phyloP scores from a whole-genome alignment of 345 rosid genomes.

The Crucihimalaya himalaica region DNA sequence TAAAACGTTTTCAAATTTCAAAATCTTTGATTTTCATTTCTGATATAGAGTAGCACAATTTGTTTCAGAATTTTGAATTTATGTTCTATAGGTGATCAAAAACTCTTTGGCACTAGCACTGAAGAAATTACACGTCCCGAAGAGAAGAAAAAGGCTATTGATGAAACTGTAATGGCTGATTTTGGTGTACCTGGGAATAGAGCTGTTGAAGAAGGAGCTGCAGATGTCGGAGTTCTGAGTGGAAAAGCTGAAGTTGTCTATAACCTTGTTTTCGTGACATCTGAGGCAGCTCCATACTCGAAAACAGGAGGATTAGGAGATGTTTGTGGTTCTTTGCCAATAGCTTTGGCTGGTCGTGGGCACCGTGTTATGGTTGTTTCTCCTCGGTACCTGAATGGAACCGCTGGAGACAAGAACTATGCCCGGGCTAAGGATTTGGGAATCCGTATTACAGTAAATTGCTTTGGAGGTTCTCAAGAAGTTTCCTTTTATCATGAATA shows the following conservation, averaged over 20 bases:
- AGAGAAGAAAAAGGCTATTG: background rate
- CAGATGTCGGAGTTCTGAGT: conserved; percentile 39
- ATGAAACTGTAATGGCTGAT: conserved; percentile 31
- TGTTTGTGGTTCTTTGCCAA: conserved; percentile 95
- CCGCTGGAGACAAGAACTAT: conserved; percentile 54
- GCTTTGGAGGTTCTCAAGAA: conserved; percentile 82
- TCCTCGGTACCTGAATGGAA: conserved; percentile 74
- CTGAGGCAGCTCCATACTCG: conserved; percentile 97
- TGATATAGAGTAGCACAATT: background rate
- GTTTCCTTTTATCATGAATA: conserved; percentile 87
- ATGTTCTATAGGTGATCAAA: conserved; percentile 42
- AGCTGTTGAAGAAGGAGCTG: conserved; percentile 44
- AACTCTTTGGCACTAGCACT: conserved; percentile 34
- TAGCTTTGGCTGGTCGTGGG: conserved; percentile 72
- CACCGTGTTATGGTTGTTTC: conserved; percentile 96
- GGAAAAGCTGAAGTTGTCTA: conserved; percentile 40
- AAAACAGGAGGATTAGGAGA: conserved; percentile 97
- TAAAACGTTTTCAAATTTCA: background rate
- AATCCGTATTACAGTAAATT: conserved; percentile 48
- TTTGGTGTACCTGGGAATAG: conserved; percentile 31
- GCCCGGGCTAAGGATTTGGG: conserved; percentile 55
- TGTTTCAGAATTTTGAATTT: background rate
- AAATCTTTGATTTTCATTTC: background rate
- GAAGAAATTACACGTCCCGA: conserved; percentile 29
- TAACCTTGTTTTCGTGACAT: conserved; percentile 74